Base-by-base conservation (phyloP, 2,329 filamentous ascomycete species). In the Apiospora arundinis region DNA sequence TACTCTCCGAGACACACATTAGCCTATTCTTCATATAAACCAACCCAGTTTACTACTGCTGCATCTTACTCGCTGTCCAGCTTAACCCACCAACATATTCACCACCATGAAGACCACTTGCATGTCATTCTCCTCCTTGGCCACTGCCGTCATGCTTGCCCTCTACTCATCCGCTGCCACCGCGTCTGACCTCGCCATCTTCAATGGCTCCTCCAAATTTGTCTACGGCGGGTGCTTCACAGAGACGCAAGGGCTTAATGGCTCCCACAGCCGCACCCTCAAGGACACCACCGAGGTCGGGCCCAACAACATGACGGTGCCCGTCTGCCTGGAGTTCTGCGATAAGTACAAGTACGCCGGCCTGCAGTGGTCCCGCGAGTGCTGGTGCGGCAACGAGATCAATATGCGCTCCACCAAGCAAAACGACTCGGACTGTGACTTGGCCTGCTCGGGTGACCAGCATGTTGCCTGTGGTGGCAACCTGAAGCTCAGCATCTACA, bases 201-300 rank as follows among this genome's bases (percentile, higher is more conserved):
- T 82, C 78, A 78, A 77, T 67, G 76, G 75, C 49, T 79, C 80
- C 7, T 73, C 75, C 42, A 77, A 75, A 63, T 90, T 89, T 80
- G 73, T 70, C 21, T 90, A 90, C 79, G 77, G 80, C n/a, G 89
- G 89, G 70, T 91, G 89, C 81, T 90, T 81, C 81, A 88, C 89
- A 75, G 89, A 91, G 77, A 89, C 88, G 2, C 85, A 82, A n/a
- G 80, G 81, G 49, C 76, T 87, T 18, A 72, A 79, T 18, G 78
- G 80, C 72, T 82, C 86, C 5, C 81, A 81, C 40, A 81, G 72
- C 67, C 84, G 82, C 75, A 87, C 88, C 21, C 81, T 91, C 5
- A 74, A 79, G 25, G 83, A 81, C 65, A 85, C 85, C 66, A 77
- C 76, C 66, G 82, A 82, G 73, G 78, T 83, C 71, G 82, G 84